Percentiles rank a stretch among this genome's conserved stretches.
Evolutionary conservation across 2,329 filamentous ascomycete species (phyloP).

Genomic region (Hypoxylon sp.): DNA sequence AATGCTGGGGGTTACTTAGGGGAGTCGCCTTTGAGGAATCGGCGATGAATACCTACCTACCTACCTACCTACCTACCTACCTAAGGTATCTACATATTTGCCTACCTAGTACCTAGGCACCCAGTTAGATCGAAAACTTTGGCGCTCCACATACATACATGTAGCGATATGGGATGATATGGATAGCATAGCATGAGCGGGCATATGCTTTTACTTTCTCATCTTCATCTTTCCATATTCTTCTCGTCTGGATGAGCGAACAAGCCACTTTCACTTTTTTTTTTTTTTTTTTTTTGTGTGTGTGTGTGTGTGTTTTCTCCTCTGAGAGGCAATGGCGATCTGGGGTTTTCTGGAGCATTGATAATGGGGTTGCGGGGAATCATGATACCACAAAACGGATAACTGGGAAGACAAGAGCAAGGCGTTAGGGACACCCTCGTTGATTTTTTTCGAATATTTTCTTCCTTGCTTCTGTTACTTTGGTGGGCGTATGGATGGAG

Average conservation of each 20-base stretch:
- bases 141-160: not conserved
- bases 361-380: slow-evolving; percentile 8
- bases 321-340: not conserved
- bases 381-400: slow-evolving; percentile 7
- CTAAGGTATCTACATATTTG: not conserved
- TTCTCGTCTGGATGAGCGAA: not conserved
- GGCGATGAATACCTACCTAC: not conserved
- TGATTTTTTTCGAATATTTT: not conserved
- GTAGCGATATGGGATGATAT: not conserved
- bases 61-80: not conserved
- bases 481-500: not conserved
- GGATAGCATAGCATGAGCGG: slow-evolving; percentile 1
- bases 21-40: slow-evolving; percentile 29
- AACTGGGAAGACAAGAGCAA: slow-evolving; percentile 2
- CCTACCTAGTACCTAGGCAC: not conserved
- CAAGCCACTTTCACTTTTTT: not conserved
- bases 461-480: not conserved
- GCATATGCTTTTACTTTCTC: not conserved
- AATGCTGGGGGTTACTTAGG: not conserved
- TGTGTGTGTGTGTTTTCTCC: no score
- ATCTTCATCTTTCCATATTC: not conserved
- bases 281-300: no score
- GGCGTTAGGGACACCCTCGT: slow-evolving; percentile 19
- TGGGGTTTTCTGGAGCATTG: not conserved
- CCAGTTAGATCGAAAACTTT: not conserved